phyloP scores from a whole-genome alignment of 148 eudicot species.

The Agrostemma githago region DNA sequence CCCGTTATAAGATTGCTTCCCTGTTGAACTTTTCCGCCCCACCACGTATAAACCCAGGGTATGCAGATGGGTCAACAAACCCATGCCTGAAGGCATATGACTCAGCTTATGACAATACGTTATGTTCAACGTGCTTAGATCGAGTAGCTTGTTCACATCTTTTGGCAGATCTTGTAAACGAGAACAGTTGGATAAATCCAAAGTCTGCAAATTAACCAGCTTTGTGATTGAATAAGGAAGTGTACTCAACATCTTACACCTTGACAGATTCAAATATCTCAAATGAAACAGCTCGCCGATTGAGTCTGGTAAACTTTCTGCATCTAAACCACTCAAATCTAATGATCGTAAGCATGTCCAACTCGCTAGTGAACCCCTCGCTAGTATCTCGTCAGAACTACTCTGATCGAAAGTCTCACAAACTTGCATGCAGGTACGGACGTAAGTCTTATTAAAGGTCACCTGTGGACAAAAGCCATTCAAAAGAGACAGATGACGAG shows the following conservation, averaged over 20 bases:
- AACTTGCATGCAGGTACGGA: slow-evolving; percentile 8
- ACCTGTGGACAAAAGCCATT: not conserved
- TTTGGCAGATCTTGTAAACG: not conserved
- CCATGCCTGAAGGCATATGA: not conserved
- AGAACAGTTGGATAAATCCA: not conserved
- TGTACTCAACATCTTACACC: not conserved
- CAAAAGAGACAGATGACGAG: not conserved
- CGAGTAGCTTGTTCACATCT: not conserved
- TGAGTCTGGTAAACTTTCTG: not conserved
- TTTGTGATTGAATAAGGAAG: not conserved
- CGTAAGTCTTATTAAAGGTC: not conserved
- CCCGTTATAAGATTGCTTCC: not conserved
- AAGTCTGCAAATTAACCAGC: not conserved
- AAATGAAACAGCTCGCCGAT: not conserved
- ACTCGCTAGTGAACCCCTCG: not conserved
- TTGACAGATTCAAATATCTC: not conserved
- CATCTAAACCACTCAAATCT: slow-evolving; percentile 4
- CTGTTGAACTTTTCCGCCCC: not conserved
- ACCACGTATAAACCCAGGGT: not conserved
- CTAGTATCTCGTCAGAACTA: not conserved
- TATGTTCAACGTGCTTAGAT: not conserved
- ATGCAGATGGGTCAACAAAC: not conserved
- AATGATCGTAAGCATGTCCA: slow-evolving; percentile 12
- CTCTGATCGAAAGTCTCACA: no score
- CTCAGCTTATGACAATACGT: not conserved